Evolutionary conservation across 305 asterid genomes (phyloP).

Genomic region (Solanum chacoense): DNA sequence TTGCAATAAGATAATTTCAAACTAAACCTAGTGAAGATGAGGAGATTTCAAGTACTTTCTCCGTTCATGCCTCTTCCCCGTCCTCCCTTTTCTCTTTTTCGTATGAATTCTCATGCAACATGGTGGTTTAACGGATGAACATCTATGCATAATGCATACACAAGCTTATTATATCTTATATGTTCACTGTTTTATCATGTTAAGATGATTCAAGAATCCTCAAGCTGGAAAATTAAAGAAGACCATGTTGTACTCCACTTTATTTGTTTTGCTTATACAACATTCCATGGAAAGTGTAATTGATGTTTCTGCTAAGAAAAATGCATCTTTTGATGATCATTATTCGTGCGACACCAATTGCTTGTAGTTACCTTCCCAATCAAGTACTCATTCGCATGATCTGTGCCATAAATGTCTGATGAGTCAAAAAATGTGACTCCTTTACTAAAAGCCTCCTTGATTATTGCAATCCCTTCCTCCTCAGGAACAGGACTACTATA

Average conservation of each 20-base stretch:
- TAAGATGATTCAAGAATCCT: background rate
- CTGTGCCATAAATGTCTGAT: slow-evolving; percentile 29
- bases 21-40: background rate
- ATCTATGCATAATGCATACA: background rate
- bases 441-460: slow-evolving; percentile 33
- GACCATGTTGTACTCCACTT: background rate
- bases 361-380: background rate
- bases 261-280: background rate
- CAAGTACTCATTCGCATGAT: slow-evolving; percentile 27
- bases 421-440: slow-evolving; percentile 44
- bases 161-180: background rate
- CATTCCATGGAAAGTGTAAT: background rate
- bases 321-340: background rate
- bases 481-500: slow-evolving; percentile 34
- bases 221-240: background rate
- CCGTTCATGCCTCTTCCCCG: background rate
- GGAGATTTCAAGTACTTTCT: background rate
- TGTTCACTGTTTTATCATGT: background rate
- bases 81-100: background rate
- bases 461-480: slow-evolving; percentile 31
- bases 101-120: too few species aligned
- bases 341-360: background rate
- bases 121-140: background rate
- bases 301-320: background rate
- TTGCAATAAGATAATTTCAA: background rate